Percentiles rank a stretch among this genome's conserved stretches.
Conservation (phyloP, 2,329 filamentous ascomycete species). For the Fusarium multiceps region DNA sequence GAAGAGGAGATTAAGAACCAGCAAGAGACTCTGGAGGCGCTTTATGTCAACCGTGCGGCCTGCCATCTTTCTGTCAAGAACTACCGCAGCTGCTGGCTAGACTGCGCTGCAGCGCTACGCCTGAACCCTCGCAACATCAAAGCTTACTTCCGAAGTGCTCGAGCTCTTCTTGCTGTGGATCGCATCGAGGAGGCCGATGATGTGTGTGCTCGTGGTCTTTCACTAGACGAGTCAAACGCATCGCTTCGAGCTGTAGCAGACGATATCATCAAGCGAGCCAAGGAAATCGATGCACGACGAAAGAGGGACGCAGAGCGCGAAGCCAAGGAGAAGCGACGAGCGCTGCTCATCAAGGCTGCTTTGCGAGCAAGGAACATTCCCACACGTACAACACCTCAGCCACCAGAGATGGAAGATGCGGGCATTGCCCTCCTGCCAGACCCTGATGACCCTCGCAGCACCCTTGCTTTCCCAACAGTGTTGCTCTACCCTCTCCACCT, state of each 20-base stretch:
- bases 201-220: constrained; percentile 78
- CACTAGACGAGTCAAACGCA: constrained; percentile 76
- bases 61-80: constrained; percentile 91
- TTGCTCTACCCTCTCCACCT: constrained; percentile 85
- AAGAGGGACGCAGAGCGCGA: constrained; percentile 66
- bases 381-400: constrained; percentile 72
- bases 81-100: constrained; percentile 85
- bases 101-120: constrained; percentile 82
- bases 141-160: constrained; percentile 86
- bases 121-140: constrained; percentile 87
- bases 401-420: constrained; percentile 91
- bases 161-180: constrained; percentile 81
- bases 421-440: constrained; percentile 76
- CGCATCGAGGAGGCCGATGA: constrained; percentile 84
- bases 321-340: constrained; percentile 66
- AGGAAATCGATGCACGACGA: constrained; percentile 65
- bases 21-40: constrained; percentile 75
- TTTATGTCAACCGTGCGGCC: constrained; percentile 87
- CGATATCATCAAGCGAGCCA: constrained; percentile 71
- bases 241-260: constrained; percentile 70
- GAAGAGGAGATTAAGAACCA: constrained; percentile 72
- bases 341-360: constrained; percentile 71
- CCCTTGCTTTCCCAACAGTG: constrained; percentile 80
- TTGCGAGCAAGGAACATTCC: constrained; percentile 77
- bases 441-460: constrained; percentile 76